Conservation (phyloP, 2,329 filamentous ascomycete genomes). For the Sporothrix brasiliensis region DNA sequence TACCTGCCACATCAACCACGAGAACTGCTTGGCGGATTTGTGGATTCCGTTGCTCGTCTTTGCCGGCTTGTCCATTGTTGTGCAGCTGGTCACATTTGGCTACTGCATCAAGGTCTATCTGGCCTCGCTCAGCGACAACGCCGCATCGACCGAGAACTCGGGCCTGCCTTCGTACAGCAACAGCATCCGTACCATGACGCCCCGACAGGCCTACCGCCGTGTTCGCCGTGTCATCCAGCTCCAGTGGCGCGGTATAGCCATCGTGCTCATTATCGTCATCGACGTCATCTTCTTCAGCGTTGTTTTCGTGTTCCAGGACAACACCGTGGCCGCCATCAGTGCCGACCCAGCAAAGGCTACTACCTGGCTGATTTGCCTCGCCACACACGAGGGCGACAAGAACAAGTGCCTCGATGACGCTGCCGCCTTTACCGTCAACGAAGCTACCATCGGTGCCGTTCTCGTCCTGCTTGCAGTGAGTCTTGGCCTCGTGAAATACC, state of each 20-base stretch:
- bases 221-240: constrained; percentile 84
- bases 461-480: constrained; percentile 78
- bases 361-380: constrained; percentile 75
- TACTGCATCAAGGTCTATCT: constrained; percentile 97
- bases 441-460: constrained; percentile 78
- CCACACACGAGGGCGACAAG: constrained; percentile 60
- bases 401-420: constrained; percentile 66
- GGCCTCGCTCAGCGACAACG: constrained; percentile 74
- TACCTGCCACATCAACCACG: constrained; percentile 92
- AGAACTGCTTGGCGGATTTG: constrained; percentile 78
- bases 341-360: constrained; percentile 57
- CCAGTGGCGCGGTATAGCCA: constrained; percentile 90
- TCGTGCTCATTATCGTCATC: constrained; percentile 84
- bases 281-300: constrained; percentile 95
- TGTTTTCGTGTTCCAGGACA: constrained; percentile 86
- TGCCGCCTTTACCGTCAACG: constrained; percentile 66
- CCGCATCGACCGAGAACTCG: constrained; percentile 70
- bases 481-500: constrained; percentile 45
- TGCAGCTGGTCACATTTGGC: constrained; percentile 81
- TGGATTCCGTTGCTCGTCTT: constrained; percentile 89
- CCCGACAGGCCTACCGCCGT: constrained; percentile 83
- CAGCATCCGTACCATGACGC: constrained; percentile 76
- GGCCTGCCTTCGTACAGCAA: constrained; percentile 73
- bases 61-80: constrained; percentile 71
- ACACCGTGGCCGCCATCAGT: constrained; percentile 63